Conservation (phyloP, 164 flowering plant species). For the Echeveria elegans region DNA sequence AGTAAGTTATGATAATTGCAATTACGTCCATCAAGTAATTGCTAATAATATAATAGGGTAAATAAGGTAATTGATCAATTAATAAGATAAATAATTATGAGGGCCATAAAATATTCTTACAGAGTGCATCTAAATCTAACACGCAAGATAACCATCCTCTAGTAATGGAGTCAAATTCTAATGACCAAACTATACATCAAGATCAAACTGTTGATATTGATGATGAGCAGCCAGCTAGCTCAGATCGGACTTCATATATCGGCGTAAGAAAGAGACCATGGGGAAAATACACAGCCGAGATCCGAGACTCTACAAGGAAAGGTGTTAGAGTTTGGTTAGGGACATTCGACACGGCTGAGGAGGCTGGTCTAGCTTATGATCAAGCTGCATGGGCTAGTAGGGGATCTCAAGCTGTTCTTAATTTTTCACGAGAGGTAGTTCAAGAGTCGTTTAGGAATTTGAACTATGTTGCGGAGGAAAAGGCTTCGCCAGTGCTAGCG, state of each 20-base stretch:
- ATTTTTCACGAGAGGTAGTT: slow-evolving; percentile 46
- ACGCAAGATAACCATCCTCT: too few species aligned
- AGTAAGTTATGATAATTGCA: too few species aligned
- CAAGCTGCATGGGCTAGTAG: slow-evolving; percentile 55
- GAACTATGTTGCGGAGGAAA: slow-evolving; percentile 21
- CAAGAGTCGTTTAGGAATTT: slow-evolving; percentile 38
- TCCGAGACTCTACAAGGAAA: slow-evolving; percentile 61
- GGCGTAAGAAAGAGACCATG: slow-evolving; percentile 48
- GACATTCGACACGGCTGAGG: slow-evolving; percentile 70
- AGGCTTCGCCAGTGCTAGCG: slow-evolving; percentile 48
- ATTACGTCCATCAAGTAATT: too few species aligned
- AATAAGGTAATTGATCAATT: too few species aligned
- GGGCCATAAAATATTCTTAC: too few species aligned
- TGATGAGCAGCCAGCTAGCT: not conserved
- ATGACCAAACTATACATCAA: not conserved
- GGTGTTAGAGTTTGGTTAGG: slow-evolving; percentile 69
- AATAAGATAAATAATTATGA: too few species aligned
- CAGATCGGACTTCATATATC: slow-evolving; percentile 15
- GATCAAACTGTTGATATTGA: not conserved
- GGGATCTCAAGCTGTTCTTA: slow-evolving; percentile 43
- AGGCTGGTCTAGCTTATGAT: slow-evolving; percentile 67
- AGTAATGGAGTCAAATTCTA: not conserved
- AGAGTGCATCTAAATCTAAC: too few species aligned
- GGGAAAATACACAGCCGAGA: slow-evolving; percentile 70
- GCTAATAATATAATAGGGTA: too few species aligned